phyloP scores from a whole-genome alignment of 306 rosid species.

The Erythrophleum fordii region DNA sequence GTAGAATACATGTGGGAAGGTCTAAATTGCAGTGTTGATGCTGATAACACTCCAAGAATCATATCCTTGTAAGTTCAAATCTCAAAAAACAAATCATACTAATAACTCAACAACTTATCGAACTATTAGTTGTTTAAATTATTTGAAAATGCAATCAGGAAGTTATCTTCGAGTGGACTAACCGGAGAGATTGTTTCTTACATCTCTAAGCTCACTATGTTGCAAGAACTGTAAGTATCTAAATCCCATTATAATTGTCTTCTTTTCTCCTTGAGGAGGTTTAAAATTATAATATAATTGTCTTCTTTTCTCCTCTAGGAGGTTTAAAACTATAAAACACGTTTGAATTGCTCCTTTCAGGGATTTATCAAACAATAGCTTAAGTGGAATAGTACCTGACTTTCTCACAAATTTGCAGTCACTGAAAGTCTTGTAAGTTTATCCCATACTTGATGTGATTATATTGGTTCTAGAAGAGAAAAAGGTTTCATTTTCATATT shows the following conservation, averaged over 20 bases:
- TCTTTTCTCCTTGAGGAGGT: neutral
- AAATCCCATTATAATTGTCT: neutral
- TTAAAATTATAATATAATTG: too few relatives aligned
- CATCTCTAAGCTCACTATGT: conserved; percentile 48
- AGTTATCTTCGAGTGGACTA: conserved; percentile 54
- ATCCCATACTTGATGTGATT: neutral
- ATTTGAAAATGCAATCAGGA: conserved; percentile 45
- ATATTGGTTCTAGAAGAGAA: neutral
- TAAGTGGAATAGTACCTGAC: conserved; percentile 47
- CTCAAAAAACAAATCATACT: neutral
- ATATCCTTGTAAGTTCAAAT: conserved; percentile 51
- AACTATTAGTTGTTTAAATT: neutral
- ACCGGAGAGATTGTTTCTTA: conserved; percentile 44
- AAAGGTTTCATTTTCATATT: conserved; percentile 5
- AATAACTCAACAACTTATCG: neutral
- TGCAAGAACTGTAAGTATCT: conserved; percentile 54
- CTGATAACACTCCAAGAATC: conserved; percentile 46
- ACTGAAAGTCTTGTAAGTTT: conserved; percentile 53
- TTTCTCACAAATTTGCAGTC: conserved; percentile 38
- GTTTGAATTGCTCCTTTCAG: conserved; percentile 42
- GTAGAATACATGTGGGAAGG: conserved; percentile 56
- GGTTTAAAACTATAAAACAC: conserved; percentile 16
- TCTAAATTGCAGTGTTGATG: conserved; percentile 47
- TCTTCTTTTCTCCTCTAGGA: too few relatives aligned
- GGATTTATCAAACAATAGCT: conserved; percentile 64